Evolutionary conservation across 306 rosid genomes (phyloP).

Genomic region (Rubus parviflorus): DNA sequence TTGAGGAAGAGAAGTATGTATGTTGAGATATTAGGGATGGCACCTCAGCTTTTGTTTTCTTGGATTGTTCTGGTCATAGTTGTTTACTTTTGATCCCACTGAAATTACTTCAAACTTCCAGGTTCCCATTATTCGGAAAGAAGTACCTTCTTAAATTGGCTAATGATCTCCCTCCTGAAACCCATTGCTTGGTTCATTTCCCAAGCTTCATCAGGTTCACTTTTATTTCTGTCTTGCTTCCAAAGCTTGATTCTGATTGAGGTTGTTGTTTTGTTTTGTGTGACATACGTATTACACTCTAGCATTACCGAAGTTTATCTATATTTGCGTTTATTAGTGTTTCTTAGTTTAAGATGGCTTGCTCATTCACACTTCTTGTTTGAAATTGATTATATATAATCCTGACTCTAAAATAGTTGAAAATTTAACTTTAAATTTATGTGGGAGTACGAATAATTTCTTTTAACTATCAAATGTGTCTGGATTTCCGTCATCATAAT

Average conservation of each 20-base stretch:
- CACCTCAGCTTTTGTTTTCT: slow-evolving; percentile 17
- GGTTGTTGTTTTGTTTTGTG: slow-evolving; percentile 26
- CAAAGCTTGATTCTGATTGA: slow-evolving; percentile 17
- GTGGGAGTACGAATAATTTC: background rate
- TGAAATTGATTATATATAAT: background rate
- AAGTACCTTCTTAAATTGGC: slow-evolving; percentile 86
- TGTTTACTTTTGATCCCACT: slow-evolving; percentile 8
- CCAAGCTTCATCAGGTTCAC: slow-evolving; percentile 91
- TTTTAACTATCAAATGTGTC: background rate
- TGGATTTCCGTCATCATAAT: background rate
- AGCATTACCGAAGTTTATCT: slow-evolving; percentile 16
- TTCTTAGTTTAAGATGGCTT: background rate
- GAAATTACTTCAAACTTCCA: slow-evolving; percentile 38
- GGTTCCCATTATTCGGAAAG: slow-evolving; percentile 97
- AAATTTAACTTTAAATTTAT: slow-evolving; percentile 1
- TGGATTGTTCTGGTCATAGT: slow-evolving; percentile 17
- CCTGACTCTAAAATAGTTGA: slow-evolving; percentile 10
- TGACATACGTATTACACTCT: slow-evolving; percentile 11
- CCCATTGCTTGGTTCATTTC: slow-evolving; percentile 93
- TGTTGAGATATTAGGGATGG: slow-evolving; percentile 15
- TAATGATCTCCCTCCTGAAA: slow-evolving; percentile 70
- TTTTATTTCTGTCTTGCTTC: slow-evolving; percentile 23
- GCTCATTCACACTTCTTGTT: slow-evolving; percentile 1
- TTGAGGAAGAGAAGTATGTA: slow-evolving; percentile 93
- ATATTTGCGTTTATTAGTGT: background rate